Evolutionary conservation across 2,329 filamentous ascomycete species (phyloP).

Genomic region (Penicillium sp.): DNA sequence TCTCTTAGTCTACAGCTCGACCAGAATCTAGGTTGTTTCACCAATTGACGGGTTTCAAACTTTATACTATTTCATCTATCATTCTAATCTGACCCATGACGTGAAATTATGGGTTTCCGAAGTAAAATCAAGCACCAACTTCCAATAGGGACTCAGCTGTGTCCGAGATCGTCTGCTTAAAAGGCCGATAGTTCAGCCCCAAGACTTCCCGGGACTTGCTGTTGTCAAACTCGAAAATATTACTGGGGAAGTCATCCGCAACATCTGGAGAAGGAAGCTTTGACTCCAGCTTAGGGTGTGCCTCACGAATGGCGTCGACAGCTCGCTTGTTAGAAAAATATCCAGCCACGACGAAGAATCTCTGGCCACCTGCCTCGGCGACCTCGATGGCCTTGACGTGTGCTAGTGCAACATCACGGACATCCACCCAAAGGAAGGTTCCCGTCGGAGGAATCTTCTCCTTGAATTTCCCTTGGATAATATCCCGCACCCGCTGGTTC

Average conservation of each 20-base stretch:
- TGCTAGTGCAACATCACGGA: conserved; percentile 50
- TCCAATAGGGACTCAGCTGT: conserved; percentile 37
- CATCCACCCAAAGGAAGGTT: conserved; percentile 59
- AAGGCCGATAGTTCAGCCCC: conserved; percentile 40
- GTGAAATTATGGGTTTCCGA: not conserved
- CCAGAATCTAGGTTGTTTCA: not conserved
- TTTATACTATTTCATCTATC: not conserved
- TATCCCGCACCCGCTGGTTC: conserved; percentile 65
- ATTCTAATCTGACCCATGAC: not conserved
- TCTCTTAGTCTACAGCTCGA: not conserved
- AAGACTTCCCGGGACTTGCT: conserved; percentile 41
- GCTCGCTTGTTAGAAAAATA: conserved; percentile 45
- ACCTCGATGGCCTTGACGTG: conserved; percentile 50
- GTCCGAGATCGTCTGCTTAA: conserved; percentile 41
- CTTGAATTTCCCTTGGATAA: conserved; percentile 64
- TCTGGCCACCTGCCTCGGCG: conserved; percentile 45
- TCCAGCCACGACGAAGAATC: conserved; percentile 47
- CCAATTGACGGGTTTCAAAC: not conserved
- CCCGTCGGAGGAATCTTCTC: conserved; percentile 59
- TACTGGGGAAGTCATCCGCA: conserved; percentile 29
- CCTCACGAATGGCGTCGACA: conserved; percentile 42
- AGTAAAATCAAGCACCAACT: conserved; percentile 26
- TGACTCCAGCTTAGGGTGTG: conserved; percentile 42
- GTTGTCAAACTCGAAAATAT: conserved; percentile 40
- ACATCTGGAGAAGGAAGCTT: conserved; percentile 41